These are phyloP conservation scores for Cerrena zonata DNA, from an alignment of 1,284 basidiomycete species.

Conservation along the genomic window DNA sequence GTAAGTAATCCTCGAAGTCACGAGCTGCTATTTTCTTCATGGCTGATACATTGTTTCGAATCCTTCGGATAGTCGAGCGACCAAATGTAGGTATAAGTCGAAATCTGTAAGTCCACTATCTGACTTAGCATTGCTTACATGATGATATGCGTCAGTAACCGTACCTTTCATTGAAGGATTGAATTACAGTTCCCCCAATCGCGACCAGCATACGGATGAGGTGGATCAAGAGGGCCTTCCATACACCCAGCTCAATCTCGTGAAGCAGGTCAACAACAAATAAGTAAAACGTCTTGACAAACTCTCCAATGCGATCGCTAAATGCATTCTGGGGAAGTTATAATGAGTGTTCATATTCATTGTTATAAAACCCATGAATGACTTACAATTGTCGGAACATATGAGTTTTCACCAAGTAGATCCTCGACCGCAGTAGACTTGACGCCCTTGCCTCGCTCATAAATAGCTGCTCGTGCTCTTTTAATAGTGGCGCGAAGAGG, in stretches of 20 bases:
- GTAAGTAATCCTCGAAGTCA: slow-evolving; percentile 5
- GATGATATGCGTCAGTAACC: not conserved
- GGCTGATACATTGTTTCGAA: slow-evolving; percentile 19
- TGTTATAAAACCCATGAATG: not conserved
- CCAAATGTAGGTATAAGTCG: slow-evolving; percentile 3
- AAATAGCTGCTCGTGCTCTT: not conserved
- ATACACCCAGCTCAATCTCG: slow-evolving; percentile 24
- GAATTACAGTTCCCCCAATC: not conserved
- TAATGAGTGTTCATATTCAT: no score
- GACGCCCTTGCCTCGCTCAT: not conserved
- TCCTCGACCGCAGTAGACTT: not conserved
- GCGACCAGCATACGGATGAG: slow-evolving; percentile 22
- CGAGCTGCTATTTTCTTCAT: slow-evolving; percentile 27
- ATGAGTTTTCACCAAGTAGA: not conserved
- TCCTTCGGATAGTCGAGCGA: slow-evolving; percentile 18
- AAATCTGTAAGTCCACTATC: slow-evolving; percentile 3
- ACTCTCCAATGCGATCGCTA: slow-evolving; percentile 11
- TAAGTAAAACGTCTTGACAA: slow-evolving; percentile 17
- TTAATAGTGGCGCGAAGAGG: not conserved
- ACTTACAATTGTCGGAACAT: slow-evolving; percentile 1
- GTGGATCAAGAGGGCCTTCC: slow-evolving; percentile 22
- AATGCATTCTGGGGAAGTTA: slow-evolving; percentile 31
- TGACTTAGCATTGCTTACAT: no score
- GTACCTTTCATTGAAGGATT: not conserved
- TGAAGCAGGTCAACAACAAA: slow-evolving; percentile 23